Conservation (phyloP, 257 asterid genomes). For the Leptodermis oblonga region DNA sequence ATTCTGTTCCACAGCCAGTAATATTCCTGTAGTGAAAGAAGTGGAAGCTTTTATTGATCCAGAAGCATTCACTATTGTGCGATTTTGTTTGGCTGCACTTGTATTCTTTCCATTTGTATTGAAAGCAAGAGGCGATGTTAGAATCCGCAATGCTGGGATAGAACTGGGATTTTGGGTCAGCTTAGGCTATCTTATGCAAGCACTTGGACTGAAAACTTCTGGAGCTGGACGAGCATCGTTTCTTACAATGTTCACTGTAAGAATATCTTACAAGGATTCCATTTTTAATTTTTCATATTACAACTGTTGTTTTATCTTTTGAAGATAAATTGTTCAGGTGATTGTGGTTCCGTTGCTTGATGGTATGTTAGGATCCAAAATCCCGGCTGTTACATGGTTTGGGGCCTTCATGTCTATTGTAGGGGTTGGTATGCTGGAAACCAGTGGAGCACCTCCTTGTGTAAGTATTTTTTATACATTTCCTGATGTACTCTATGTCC, state of each 20-base stretch:
- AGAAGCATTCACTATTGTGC: constrained; percentile 58
- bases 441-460: constrained; percentile 84
- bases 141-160: constrained; percentile 61
- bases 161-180: constrained; percentile 81
- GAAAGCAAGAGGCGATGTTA: constrained; percentile 45
- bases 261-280: constrained; percentile 13
- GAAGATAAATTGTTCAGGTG: constrained; percentile 46
- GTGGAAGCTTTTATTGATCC: constrained; percentile 73
- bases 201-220: constrained; percentile 72
- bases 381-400: constrained; percentile 76
- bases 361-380: constrained; percentile 58
- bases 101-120: constrained; percentile 56
- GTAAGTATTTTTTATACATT: constrained; percentile 36
- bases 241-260: constrained; percentile 72
- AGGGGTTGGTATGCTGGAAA: constrained; percentile 78
- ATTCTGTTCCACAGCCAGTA: constrained; percentile 52
- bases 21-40: constrained; percentile 75
- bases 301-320: neutral
- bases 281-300: neutral
- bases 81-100: constrained; percentile 59
- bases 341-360: constrained; percentile 85
- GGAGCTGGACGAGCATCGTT: constrained; percentile 88
- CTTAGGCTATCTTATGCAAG: constrained; percentile 75
- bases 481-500: constrained; percentile 5
- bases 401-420: constrained; percentile 63